Conservation (phyloP, 2,329 filamentous ascomycete genomes). For the Sclerotinia subarctica region DNA sequence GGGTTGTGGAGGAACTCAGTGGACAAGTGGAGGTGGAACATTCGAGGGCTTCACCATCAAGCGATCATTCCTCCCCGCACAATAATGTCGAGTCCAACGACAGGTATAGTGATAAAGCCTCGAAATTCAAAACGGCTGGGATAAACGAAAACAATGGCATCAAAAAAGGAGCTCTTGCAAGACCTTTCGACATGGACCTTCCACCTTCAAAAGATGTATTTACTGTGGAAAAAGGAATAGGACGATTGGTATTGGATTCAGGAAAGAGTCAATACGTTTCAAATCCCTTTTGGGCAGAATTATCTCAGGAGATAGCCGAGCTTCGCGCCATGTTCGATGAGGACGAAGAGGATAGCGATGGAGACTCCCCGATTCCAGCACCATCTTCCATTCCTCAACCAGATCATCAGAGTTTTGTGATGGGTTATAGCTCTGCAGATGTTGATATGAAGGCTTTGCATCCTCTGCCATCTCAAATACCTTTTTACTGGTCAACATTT, state of each 20-base stretch:
- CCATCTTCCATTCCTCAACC: conserved; percentile 55
- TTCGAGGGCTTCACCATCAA: conserved; percentile 32
- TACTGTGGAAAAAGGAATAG: conserved; percentile 48
- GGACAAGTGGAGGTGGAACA: conserved; percentile 50
- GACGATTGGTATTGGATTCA: conserved; percentile 67
- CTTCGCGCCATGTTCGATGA: conserved; percentile 37
- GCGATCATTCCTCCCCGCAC: conserved; percentile 27
- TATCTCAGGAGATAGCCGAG: conserved; percentile 54
- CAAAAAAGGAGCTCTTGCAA: conserved; percentile 32
- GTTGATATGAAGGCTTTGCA: conserved; percentile 64
- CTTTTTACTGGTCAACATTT: conserved; percentile 67
- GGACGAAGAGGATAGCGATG: conserved; percentile 33
- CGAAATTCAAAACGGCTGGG: conserved; percentile 29
- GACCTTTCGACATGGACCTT: conserved; percentile 28
- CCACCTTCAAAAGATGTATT: conserved; percentile 32
- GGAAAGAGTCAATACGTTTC: conserved; percentile 69
- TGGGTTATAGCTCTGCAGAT: conserved; percentile 69
- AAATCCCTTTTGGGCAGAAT: conserved; percentile 70
- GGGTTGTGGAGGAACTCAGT: conserved; percentile 69
- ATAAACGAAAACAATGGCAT: conserved; percentile 30
- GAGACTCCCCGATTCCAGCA: conserved; percentile 29
- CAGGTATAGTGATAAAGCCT: conserved; percentile 2
- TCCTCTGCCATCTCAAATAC: conserved; percentile 62
- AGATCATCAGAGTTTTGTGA: conserved; percentile 69
- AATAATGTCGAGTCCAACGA: conserved; percentile 27